Evolutionary conservation across 805 yeast species (phyloP).

Genomic region (Pichia pseudocactophila): DNA sequence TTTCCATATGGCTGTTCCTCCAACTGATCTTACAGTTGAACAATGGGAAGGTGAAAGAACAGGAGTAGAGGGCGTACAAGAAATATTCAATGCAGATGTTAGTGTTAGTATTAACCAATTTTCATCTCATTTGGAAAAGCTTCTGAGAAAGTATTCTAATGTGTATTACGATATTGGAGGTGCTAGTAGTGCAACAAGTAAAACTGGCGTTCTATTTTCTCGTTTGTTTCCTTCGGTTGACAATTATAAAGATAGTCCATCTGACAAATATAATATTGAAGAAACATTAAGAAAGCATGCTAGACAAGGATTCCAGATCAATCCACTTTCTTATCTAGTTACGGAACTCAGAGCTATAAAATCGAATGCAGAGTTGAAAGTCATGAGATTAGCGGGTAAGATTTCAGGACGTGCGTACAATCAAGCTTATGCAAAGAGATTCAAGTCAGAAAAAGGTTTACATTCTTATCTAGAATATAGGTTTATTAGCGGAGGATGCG

Average conservation of each 20-base stretch:
- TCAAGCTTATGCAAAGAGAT: constrained; percentile 60
- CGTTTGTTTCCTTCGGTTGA: constrained; percentile 15
- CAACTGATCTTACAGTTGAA: constrained; percentile 67
- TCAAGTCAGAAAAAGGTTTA: constrained; percentile 67
- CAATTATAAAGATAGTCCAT: constrained; percentile 11
- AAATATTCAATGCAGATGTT: constrained; percentile 81
- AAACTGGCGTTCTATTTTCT: constrained; percentile 6
- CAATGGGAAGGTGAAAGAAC: constrained; percentile 94
- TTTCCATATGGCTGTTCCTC: constrained; percentile 79
- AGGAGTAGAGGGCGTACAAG: constrained; percentile 74
- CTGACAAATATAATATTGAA: constrained; percentile 11
- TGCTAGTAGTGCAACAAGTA: constrained; percentile 6
- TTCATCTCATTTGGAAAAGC: constrained; percentile 33
- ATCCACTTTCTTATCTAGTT: constrained; percentile 35
- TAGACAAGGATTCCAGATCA: constrained; percentile 18
- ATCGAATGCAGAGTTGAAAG: constrained; percentile 62
- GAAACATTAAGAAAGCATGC: constrained; percentile 19
- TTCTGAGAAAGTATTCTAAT: constrained; percentile 40
- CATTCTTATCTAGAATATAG: constrained; percentile 75
- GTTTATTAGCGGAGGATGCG: constrained; percentile 84
- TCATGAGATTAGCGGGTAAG: constrained; percentile 77
- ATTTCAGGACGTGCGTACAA: constrained; percentile 81
- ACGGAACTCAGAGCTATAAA: constrained; percentile 57
- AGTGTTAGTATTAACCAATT: constrained; percentile 44
- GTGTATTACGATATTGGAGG: constrained; percentile 45